phyloP scores from a whole-genome alignment of 805 yeast species.

The Zygosaccharomyces pseudorouxii region DNA sequence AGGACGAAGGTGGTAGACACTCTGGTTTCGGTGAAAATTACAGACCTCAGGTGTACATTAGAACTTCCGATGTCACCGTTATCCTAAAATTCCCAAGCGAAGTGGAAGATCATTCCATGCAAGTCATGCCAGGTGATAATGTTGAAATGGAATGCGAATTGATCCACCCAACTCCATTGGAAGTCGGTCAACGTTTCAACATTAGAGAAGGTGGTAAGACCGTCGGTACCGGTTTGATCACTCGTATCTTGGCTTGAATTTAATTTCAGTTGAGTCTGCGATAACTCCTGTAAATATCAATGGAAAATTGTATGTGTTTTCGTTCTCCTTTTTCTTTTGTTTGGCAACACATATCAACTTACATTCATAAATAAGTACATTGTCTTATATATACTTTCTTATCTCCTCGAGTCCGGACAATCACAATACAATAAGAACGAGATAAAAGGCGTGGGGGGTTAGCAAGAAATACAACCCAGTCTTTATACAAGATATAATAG shows the following conservation, averaged over 20 bases:
- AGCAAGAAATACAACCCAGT: not conserved
- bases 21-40: conserved; percentile 95
- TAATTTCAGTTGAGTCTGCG: not conserved
- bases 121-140: conserved; percentile 98
- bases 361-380: not conserved
- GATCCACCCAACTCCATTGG: conserved; percentile 87
- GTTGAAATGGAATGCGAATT: conserved; percentile 91
- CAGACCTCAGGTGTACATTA: conserved; percentile 95
- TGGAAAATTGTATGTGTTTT: not conserved
- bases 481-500: not conserved
- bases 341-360: not conserved
- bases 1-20: conserved; percentile 99
- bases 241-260: conserved; percentile 68
- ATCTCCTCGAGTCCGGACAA: not conserved
- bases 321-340: too few species aligned
- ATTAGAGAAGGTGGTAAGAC: conserved; percentile 99
- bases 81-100: conserved; percentile 82
- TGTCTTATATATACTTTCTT: not conserved
- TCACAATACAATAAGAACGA: not conserved
- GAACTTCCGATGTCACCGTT: conserved; percentile 95
- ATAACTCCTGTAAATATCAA: conserved; percentile 12
- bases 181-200: conserved; percentile 97
- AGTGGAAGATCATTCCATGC: conserved; percentile 77
- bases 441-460: too few species aligned
- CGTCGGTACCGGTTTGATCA: conserved; percentile 97